Base-by-base conservation (phyloP, 2,329 filamentous ascomycete genomes). In the Aspergillus pseudotamarii region DNA sequence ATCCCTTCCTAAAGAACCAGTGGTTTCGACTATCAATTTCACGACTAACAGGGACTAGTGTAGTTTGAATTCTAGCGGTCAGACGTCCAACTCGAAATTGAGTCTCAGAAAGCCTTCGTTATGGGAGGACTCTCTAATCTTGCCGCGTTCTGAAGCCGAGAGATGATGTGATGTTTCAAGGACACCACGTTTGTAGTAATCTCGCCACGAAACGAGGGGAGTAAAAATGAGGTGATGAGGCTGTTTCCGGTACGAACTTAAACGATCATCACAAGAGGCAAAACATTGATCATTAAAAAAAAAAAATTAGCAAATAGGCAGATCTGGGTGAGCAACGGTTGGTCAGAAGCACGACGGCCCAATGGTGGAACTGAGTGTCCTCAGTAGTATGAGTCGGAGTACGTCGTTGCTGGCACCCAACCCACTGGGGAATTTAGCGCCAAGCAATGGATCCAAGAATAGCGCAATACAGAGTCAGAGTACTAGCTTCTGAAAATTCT, bases 61-160 rank as follows among this genome's bases (percentile, higher is more conserved):
- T 56, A 36, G 10, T 21, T 41, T 30, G 23, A 28, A 48, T 57
- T 59, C 48, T 63, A 55, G 63, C 63, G 63, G 63, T 65, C 58
- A 60, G 58, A 21, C 21, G 28, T 1, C 45, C n/a, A 46, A 23
- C 23, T 23, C 21, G n/a, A 46, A 46, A 30, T 19, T 30, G 23
- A 19, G 12, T 19, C 19, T 21, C 28, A n/a, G 8, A 28, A 12
- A 26, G 48, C 21, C n/a, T 56, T 16, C 11, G n/a, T 21, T 5
- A 30, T 48, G 46, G 26, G 28, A 57, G 28, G 45, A 12, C 21
- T 32, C 19, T 6, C 11, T 50, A 36, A 38, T 26, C 43, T 41
- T 21, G 14, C 28, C 57, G 36, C 46, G 26, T 28, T 38, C 14
- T 32, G 53, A 26, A 28, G 36, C 38, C 38, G 38, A 41, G 19